Evolutionary conservation across 148 eudicot species (phyloP), one percentile per base, ranked within the genome.

Genomic region (Arctostaphylos glauca): DNA sequence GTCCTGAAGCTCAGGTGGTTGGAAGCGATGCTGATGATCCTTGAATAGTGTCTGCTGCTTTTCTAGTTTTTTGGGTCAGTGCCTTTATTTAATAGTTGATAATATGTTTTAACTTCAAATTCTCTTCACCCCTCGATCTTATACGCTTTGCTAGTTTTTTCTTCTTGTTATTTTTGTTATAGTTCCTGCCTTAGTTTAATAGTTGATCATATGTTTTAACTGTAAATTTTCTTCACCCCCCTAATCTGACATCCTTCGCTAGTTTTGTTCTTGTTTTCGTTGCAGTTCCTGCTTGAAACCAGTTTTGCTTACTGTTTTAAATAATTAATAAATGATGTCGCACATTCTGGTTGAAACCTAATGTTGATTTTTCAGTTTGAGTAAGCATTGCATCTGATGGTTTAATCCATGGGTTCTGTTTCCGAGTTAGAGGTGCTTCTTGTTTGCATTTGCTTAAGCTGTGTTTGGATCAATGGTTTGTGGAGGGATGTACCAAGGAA

Each of bases 1-100:
- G 16, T 25, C 67, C 19, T 81, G 79, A 81, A 58, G 43, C 83
- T 41, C 88, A 82, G 38, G 71, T 83, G 71, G 82, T 68, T 71
- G 89, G 85, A 73, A 88, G 92, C 52, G 92, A 87, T 25, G 85
- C 59, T 31, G 93, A 90, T 13, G 94, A 92, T 25, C 84, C 43
- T 74, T 88, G 80, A 75, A 6, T 66, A 67, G 25, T 54, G 21
- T 14, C 67, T n/a, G 44, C 12, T 73, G 47, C 53, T 44, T 46
- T 53, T 72, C 74, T n/a, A 70, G n/a, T 6, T 23, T 66, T 38
- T 60, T 81, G 46, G 10, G 9, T 48, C 16, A 25, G 16, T 3
- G 46, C 62, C 16, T 49, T 10, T 13, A 25, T 23, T 74, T 56
- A 16, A n/a, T 9, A 52, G 56, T 43, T 21, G 77, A 43, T 72